These are phyloP conservation scores for Kodamaea plutei DNA, from an alignment of 1,139 yeast genomes.

Conservation along the genomic window DNA sequence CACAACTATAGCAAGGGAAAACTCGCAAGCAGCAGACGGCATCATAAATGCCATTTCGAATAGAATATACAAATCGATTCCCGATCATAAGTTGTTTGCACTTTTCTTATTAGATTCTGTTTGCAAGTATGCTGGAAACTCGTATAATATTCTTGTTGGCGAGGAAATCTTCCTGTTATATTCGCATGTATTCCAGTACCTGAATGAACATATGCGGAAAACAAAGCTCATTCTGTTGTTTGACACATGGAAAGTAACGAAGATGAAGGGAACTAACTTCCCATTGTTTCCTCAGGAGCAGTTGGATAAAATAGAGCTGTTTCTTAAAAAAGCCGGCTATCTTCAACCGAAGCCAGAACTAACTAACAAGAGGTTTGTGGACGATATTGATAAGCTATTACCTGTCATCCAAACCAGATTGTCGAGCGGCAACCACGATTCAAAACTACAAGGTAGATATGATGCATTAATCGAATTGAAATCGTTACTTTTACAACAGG, in stretches of 20 bases:
- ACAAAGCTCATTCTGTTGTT: conserved; percentile 67
- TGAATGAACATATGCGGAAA: conserved; percentile 68
- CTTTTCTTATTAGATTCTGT: conserved; percentile 88
- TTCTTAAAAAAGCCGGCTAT: conserved; percentile 49
- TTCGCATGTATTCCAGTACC: conserved; percentile 72
- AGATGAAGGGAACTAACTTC: conserved; percentile 52
- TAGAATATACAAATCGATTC: conserved; percentile 53
- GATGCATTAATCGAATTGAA: conserved; percentile 45
- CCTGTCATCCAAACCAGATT: conserved; percentile 35
- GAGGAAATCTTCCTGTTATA: conserved; percentile 63
- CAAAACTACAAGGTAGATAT: conserved; percentile 32
- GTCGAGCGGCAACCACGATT: conserved; percentile 25
- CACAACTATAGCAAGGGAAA: conserved; percentile 87
- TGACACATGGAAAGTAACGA: conserved; percentile 73
- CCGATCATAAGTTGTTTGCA: conserved; percentile 78
- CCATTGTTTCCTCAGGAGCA: conserved; percentile 75
- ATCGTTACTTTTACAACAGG: conserved; percentile 31
- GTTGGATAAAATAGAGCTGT: conserved; percentile 67
- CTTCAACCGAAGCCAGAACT: conserved; percentile 11
- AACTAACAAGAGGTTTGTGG: conserved; percentile 31
- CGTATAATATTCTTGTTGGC: conserved; percentile 75
- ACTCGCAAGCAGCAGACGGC: conserved; percentile 68
- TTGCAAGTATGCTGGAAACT: conserved; percentile 85
- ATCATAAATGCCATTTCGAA: conserved; percentile 70
- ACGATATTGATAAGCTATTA: conserved; percentile 41